These are phyloP conservation scores for Fusarium fracticaudum DNA, from an alignment of 2,329 filamentous ascomycete genomes.

Conservation along the genomic window DNA sequence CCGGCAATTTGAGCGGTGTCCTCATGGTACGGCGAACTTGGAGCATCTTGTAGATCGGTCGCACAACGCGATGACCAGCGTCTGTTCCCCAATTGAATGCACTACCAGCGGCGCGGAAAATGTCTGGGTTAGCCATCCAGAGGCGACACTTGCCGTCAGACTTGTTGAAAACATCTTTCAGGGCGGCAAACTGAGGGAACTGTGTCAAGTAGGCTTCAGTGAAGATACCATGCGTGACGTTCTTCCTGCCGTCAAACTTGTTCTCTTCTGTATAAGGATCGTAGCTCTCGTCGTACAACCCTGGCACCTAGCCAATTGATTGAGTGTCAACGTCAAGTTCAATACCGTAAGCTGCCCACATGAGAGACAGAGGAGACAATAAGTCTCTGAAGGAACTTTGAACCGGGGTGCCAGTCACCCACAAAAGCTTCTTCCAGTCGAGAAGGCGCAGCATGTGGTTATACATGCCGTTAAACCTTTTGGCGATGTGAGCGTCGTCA, in stretches of 20 bases:
- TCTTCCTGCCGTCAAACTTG: no score
- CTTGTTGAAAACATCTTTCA: neutral
- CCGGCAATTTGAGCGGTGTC: neutral
- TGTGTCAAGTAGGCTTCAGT: neutral
- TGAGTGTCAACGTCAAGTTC: neutral
- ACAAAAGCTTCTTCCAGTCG: rapidly evolving
- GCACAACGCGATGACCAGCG: neutral
- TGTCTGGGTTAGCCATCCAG: neutral
- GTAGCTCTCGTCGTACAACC: neutral
- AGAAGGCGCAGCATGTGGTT: neutral
- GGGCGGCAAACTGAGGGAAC: rapidly evolving
- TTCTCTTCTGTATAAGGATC: neutral
- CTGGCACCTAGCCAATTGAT: neutral
- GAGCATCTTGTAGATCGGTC: neutral
- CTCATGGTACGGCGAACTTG: neutral
- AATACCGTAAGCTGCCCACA: neutral
- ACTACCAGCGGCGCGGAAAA: neutral
- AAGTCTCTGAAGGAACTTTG: neutral
- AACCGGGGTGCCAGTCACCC: neutral
- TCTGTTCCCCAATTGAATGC: neutral
- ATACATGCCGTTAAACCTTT: neutral
- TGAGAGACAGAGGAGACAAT: neutral
- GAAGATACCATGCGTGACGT: rapidly evolving
- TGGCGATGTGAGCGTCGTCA: neutral
- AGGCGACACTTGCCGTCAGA: neutral